Base-by-base conservation (phyloP, 169 alveolate genomes). In the Eimeria praecox region DNA sequence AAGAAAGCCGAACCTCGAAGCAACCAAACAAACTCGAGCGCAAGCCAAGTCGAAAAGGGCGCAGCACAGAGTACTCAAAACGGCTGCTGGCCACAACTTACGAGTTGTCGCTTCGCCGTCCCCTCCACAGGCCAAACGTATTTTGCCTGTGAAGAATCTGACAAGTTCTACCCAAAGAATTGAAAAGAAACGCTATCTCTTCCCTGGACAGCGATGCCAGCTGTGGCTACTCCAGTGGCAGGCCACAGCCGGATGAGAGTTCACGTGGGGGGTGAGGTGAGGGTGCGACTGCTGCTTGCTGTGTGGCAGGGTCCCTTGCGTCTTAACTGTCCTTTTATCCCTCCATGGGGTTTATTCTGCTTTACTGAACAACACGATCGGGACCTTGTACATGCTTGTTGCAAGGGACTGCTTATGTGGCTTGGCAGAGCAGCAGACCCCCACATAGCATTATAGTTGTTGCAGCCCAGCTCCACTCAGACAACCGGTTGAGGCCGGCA, bases 261-360 rank as follows among this genome's bases (percentile, higher is more conserved):
- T 87, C 93, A 87, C 82, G 93, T 87, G 93, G 93, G 93, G 93
- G 93, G 93, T 87, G 93, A 87, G 93, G 93, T 87, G 93, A 87
- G 93, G 93, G 93, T 87, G 93, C 93, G 93, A 62, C 93, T 87
- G 93, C 93, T 35, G 93, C 93, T 52, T 62, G 93, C 49, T 87
- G 82, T 62, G 93, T 59, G 93, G 93, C 66, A 33, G 82, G 62
- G 82, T 35, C 93, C 93, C 93, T 62, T 38, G 93, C 93, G 93
- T 87, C 93, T 87, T 59, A 87, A 87, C 73, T 64, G 78, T 30
- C 71, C 93, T 62, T 87, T 54, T 62, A 59, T 38, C 82, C 5
- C 38, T 62, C 82, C 83, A 87, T 0, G 38, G n/a, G 62, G 73
- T 35, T 40, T 59, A 27, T 42, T 59, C 16, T 38, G 46, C 20